These are phyloP conservation scores for Plectranthus barbatus DNA, from an alignment of 257 asterid species.

Conservation along the genomic window DNA sequence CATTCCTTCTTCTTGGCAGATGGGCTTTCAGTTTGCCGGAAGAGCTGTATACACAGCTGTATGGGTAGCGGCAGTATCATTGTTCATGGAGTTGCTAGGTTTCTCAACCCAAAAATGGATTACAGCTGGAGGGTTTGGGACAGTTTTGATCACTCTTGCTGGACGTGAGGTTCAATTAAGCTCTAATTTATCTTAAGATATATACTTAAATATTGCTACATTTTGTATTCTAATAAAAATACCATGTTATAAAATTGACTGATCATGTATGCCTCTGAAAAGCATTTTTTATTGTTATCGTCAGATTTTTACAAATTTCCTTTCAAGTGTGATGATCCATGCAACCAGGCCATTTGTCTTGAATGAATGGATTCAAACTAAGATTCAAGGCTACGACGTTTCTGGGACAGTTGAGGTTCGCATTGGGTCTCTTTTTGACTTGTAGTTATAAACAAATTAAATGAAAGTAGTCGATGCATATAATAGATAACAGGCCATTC, in stretches of 20 bases:
- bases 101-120: conserved; percentile 94
- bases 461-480: neutral
- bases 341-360: conserved; percentile 83
- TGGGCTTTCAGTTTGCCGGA: conserved; percentile 94
- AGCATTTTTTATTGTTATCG: conserved; percentile 10
- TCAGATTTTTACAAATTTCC: conserved; percentile 93
- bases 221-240: neutral
- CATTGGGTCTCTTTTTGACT: conserved; percentile 2
- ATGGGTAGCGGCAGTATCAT: conserved; percentile 93
- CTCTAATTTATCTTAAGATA: neutral
- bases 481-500: neutral
- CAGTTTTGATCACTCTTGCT: conserved; percentile 92
- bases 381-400: conserved; percentile 87
- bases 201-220: neutral
- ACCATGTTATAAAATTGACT: neutral
- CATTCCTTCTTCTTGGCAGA: conserved; percentile 34
- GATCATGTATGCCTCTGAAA: conserved; percentile 7
- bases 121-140: conserved; percentile 97
- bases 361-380: conserved; percentile 92
- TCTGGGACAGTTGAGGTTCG: conserved; percentile 97
- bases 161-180: conserved; percentile 76
- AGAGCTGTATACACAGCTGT: conserved; percentile 84
- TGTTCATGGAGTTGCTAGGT: conserved; percentile 97
- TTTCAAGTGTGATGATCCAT: conserved; percentile 91
- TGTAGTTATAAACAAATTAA: neutral